Base-by-base conservation (phyloP, 768 basidiomycete genomes). In the Tulasnella sp. region DNA sequence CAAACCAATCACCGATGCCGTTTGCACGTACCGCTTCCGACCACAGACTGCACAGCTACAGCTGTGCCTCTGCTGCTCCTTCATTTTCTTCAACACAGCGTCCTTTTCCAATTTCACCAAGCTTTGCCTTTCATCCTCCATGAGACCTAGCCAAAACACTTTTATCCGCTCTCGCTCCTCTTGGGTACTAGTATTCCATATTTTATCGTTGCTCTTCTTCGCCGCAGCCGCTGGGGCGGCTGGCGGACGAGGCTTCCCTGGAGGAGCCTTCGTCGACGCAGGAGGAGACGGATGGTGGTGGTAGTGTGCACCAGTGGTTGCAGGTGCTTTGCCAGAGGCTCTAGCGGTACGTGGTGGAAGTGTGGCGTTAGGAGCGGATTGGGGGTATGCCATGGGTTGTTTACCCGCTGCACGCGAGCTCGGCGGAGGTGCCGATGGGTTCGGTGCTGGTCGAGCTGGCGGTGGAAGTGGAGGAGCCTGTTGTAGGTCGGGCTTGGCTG, bases 61-160 rank as follows among this genome's bases (percentile, higher is more conserved):
- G 62, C 84, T 86, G 70, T 97, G 92, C 69, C 89, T 87, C 80
- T 97, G 93, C 76, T 97, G 90, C 73, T 99, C 96, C 77, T 98
- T 98, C 93, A 99, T 99, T 82, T 98, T 98, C 73, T 82, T 82
- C 61, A 98, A 75, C 29, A 98, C 95, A 24, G 92, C 91, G 71
- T 97, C 94, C 75, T 98, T 98, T 79, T 99, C 96, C 68, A 97
- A 83, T 78, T 89, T 88, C 75, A 99, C 92, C 62, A 99, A 80
- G 73, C 83, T 86, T 63, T 89, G 75, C 29, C 96, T 81, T 71
- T 98, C 93, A 60, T 86, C 82, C 75, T 97, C 92, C 27, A 82
- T 82, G n/a, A 99, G 78, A 26, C 81, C 85, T 29, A 97, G 81
- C 96, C 95, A 99, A 72, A 98, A 99, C 67, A 92, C 88, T 73